Evolutionary conservation across 352 stramenopile species (phyloP), one percentile per base, ranked within the genome.

Genomic region (Globisporangium paroecandrum): DNA sequence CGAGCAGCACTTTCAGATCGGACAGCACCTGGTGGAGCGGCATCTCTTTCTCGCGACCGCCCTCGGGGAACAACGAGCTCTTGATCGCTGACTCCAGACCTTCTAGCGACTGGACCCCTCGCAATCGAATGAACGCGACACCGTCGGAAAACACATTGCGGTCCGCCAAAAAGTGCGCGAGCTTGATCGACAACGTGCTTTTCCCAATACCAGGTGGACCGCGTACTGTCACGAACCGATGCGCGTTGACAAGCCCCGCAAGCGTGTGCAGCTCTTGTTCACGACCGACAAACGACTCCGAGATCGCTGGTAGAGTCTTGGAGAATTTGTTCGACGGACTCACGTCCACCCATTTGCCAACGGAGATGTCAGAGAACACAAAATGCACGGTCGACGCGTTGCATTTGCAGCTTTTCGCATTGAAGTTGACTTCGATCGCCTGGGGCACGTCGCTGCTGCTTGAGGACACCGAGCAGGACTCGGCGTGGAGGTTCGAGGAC

Each of bases 121-220:
- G 83, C 27, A 91, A 63, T 1, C 83, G 82, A 72, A 91, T 77
- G 58, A 92, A 94, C 20, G 85, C 82, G 47, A 94, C 86, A 15
- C 86, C 86, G 56, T 94, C 82, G 2, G 81, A 73, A 61, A 92
- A 94, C 10, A 77, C 83, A 49, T 87, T 85, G 41, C 85, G 85
- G 51, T 93, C 83, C 8, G 82, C 78, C 15, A 93, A 59, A 61
- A 91, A 93, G 56, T 93, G 85, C 4, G 83, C 85, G 13, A 91
- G 59, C 20, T 85, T 85, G 59, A 87, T 87, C 8, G 85, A 89
- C 4, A 91, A 69, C 20, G 85, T 91, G 65, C 82, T 91, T 68
- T 93, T 93, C 20, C 85, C 85, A 62, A 93, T 93, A 22, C 85
- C 82, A 20, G 85, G 85, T 10, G 85, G 82, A 0, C 85, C 85